Evolutionary conservation across 2,329 filamentous ascomycete genomes (phyloP).

Genomic region (Juglanconis juglandina): DNA sequence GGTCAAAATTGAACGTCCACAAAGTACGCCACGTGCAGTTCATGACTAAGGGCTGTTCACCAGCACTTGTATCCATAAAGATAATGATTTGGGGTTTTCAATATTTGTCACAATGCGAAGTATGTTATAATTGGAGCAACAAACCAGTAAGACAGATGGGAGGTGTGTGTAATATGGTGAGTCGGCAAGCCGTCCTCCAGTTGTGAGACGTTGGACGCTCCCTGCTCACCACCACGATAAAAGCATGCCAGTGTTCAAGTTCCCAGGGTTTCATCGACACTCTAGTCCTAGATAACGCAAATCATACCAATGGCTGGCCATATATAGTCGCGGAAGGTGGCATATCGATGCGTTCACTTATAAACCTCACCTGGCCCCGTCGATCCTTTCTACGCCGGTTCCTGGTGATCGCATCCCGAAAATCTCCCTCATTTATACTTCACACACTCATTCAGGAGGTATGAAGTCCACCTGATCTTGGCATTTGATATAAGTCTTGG

Average conservation of each 20-base stretch:
- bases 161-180: background rate
- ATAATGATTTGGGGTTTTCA: no score
- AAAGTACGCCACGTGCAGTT: no score
- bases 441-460: slow-evolving; percentile 6
- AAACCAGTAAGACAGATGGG: no score
- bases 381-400: background rate
- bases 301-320: background rate
- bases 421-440: background rate
- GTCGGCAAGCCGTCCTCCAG: background rate
- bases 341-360: background rate
- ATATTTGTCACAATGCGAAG: no score
- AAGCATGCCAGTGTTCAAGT: background rate
- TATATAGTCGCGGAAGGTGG: slow-evolving; percentile 8
- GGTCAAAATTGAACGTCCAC: no score
- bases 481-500: background rate
- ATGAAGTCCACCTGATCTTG: background rate
- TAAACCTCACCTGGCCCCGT: background rate
- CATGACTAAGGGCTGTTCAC: no score
- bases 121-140: background rate
- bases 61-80: no score
- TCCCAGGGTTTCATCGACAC: background rate
- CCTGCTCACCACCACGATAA: background rate
- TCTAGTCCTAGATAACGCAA: background rate
- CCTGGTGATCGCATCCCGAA: background rate
- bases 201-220: background rate